Conservation (phyloP, 1,284 basidiomycete genomes). For the Malassezia brasiliensis region DNA sequence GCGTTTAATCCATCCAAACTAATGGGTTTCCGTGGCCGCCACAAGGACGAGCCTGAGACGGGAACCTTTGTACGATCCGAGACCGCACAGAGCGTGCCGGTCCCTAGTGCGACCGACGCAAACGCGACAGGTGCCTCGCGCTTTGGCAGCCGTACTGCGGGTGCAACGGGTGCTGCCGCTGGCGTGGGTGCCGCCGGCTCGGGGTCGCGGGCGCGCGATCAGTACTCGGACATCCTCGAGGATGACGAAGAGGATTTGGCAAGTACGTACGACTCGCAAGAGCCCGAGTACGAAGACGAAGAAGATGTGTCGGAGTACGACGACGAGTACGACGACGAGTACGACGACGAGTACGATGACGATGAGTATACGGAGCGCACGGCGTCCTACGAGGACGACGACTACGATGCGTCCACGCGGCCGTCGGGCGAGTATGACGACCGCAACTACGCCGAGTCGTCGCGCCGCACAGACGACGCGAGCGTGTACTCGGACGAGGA, state of each 20-base stretch:
- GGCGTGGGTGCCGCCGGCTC: background rate
- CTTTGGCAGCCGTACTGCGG: background rate
- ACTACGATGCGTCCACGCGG: conserved; percentile 8
- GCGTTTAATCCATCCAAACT: conserved; percentile 12
- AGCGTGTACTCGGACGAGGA: background rate
- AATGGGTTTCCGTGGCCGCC: conserved; percentile 3
- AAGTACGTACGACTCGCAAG: conserved; percentile 1
- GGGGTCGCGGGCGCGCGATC: background rate
- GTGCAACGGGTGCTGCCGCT: background rate
- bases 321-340: conserved; percentile 1
- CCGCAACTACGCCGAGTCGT: background rate
- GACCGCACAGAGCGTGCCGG: background rate
- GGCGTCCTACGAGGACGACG: conserved; percentile 2
- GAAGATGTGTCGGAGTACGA: background rate
- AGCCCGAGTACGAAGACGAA: conserved; percentile 5
- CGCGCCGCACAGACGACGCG: background rate
- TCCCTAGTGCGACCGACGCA: background rate
- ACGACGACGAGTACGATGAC: conserved; percentile 8
- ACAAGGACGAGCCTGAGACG: background rate
- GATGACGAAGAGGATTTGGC: conserved; percentile 2
- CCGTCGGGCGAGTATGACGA: background rate
- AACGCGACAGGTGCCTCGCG: background rate
- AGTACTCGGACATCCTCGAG: background rate
- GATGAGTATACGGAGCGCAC: background rate
- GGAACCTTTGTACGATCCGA: background rate